A percentile compares a stretch with the other conserved stretches of the same genome.
Conservation (phyloP, 2,329 filamentous ascomycete species). For the Akanthomyces muscarius region DNA sequence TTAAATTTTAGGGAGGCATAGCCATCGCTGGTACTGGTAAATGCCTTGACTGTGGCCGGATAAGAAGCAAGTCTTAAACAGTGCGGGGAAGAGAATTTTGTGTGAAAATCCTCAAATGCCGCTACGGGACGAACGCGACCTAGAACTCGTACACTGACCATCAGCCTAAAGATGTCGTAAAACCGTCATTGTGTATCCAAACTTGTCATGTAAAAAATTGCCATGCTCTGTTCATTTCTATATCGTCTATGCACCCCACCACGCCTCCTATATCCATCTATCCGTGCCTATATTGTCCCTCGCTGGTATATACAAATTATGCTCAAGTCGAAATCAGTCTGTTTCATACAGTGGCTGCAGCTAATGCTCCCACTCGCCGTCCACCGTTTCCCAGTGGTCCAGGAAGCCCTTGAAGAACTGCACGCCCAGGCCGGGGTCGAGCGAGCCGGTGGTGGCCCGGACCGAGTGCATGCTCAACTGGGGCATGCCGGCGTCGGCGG, state of each 20-base stretch:
- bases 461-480: slow-evolving; percentile 95
- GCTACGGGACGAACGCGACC: no score
- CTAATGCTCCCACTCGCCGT: slow-evolving; percentile 64
- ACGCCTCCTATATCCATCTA: no score
- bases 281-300: background rate
- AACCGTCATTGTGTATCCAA: no score
- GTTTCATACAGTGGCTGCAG: no score
- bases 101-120: no score
- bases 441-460: slow-evolving; percentile 76
- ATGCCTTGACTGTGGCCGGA: no score
- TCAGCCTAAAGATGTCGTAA: no score
- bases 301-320: slow-evolving; percentile 9
- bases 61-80: no score
- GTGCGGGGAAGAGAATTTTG: no score
- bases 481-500: slow-evolving; percentile 83
- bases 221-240: background rate
- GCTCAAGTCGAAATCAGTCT: background rate
- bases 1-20: no score
- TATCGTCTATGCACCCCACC: background rate
- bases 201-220: background rate
- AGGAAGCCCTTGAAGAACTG: slow-evolving; percentile 87
- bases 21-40: no score
- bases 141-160: no score
- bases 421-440: slow-evolving; percentile 85
- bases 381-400: slow-evolving; percentile 79